Evolutionary conservation across 78 protist species (phyloP).

Genomic region (Tieghemostelium lacteum): DNA sequence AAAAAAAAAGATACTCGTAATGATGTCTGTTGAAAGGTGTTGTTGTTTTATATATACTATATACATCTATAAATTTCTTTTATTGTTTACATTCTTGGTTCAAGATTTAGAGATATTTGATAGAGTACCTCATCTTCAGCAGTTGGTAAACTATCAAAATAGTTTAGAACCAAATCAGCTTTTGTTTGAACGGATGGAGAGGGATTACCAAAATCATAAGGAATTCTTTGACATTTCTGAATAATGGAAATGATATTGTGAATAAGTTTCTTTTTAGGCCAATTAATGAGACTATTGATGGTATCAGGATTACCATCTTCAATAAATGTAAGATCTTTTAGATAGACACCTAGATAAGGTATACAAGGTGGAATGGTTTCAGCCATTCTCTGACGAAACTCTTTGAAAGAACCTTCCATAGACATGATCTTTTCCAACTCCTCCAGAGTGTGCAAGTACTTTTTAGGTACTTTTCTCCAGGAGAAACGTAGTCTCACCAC

Average conservation of each 20-base stretch:
- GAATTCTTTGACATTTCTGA: slow-evolving; percentile 71
- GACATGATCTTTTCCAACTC: slow-evolving; percentile 79
- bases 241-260: slow-evolving; percentile 66
- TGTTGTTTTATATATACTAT: too few relatives aligned
- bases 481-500: slow-evolving; percentile 65
- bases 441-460: slow-evolving; percentile 16
- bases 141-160: slow-evolving; percentile 54
- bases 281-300: slow-evolving; percentile 76
- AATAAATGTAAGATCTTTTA: slow-evolving; percentile 83
- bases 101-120: slow-evolving; percentile 58
- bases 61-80: too few relatives aligned
- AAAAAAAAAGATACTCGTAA: too few relatives aligned
- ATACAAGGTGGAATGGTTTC: slow-evolving; percentile 81
- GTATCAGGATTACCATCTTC: slow-evolving; percentile 86
- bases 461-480: slow-evolving; percentile 64
- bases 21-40: too few relatives aligned
- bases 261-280: slow-evolving; percentile 70
- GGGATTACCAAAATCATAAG: slow-evolving; percentile 55
- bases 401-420: slow-evolving; percentile 81
- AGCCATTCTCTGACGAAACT: slow-evolving; percentile 52
- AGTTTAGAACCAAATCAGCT: slow-evolving; percentile 33
- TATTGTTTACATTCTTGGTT: slow-evolving; percentile 65
- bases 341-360: slow-evolving; percentile 80
- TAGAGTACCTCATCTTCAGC: slow-evolving; percentile 67
- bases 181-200: not conserved